Base-by-base conservation (phyloP, 306 rosid species). In the Rubus idaeus region DNA sequence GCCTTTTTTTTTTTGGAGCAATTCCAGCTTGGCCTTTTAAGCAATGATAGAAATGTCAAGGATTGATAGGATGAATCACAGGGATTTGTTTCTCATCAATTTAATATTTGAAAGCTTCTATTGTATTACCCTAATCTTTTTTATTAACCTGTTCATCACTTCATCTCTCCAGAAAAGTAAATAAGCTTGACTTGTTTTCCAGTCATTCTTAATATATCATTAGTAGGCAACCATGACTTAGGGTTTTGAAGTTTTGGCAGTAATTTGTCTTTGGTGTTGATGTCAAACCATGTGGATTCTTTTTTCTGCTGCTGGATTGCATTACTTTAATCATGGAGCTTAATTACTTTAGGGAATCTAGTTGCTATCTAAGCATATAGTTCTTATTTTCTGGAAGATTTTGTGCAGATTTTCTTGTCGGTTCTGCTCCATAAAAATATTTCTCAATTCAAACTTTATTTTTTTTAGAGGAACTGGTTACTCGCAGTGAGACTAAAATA, bases 351-450 rank as follows among this genome's bases (percentile, higher is more conserved):
- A 4, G n/a, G 50, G 76, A 72, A 72, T 53, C 76, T 72, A 72
- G 75, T 26, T 17, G 23, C 47, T 14, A 18, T 35, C 61, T 18
- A 16, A 30, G 30, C 30, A 35, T 16, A 40, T 64, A 17, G 14
- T 18, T 40, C 70, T 18, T 17, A 3, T 45, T 61, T 61, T 63
- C 60, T 60, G 49, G 47, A 74, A 58, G 78, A 74, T 61, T 61
- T 26, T 74, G 8, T 47, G 49, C 78, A 3, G 70, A 75, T 75
- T 75, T 61, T 61, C 61, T 75, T 75, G 78, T 75, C 70, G 70
- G 60, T 46, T 23, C 70, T 46, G 49, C 60, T 6, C 52, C 77
- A 26, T 44, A 5, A 23, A 45, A 9, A 44, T 40, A 42, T 10
- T 17, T 44, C 12, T 46, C 65, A 14, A 35, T 50, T 74, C 57